Percentiles rank a stretch among this genome's conserved stretches.
Conservation (phyloP, 2,329 filamentous ascomycete genomes). For the Zasmidium angulare region DNA sequence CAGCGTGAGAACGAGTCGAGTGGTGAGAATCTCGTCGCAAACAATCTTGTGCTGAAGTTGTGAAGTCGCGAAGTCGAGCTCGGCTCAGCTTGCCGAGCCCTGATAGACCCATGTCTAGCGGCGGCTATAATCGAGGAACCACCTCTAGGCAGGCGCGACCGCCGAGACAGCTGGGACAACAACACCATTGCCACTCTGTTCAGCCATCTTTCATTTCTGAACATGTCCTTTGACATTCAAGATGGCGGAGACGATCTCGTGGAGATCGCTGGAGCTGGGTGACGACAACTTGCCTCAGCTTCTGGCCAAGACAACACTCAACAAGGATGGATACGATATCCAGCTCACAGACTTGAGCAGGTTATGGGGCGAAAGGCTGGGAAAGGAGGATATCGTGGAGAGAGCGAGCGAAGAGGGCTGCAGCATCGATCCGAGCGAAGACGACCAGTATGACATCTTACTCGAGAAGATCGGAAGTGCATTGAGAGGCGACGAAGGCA, state of each 20-base stretch:
- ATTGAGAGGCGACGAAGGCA: conserved; percentile 40
- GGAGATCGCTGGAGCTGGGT: conserved; percentile 21
- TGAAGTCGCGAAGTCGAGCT: not conserved
- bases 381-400: conserved; percentile 60
- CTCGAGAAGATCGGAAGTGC: conserved; percentile 61
- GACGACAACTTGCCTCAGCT: conserved; percentile 52
- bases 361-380: conserved; percentile 69
- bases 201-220: not conserved
- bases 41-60: conserved; percentile 4
- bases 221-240: not conserved
- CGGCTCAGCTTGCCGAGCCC: not conserved
- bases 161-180: not conserved
- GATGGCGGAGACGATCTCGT: conserved; percentile 5
- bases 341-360: conserved; percentile 70
- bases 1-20: not conserved
- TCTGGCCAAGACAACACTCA: conserved; percentile 61
- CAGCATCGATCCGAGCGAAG: conserved; percentile 71
- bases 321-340: conserved; percentile 59
- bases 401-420: conserved; percentile 64
- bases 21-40: conserved; percentile 1
- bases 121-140: not conserved
- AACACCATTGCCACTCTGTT: not conserved
- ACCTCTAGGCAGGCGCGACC: not conserved
- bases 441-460: conserved; percentile 66
- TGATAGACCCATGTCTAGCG: not conserved